Evolutionary conservation across 495 filamentous ascomycete species (phyloP).

Genomic region (Astrothelium subdiscretum): DNA sequence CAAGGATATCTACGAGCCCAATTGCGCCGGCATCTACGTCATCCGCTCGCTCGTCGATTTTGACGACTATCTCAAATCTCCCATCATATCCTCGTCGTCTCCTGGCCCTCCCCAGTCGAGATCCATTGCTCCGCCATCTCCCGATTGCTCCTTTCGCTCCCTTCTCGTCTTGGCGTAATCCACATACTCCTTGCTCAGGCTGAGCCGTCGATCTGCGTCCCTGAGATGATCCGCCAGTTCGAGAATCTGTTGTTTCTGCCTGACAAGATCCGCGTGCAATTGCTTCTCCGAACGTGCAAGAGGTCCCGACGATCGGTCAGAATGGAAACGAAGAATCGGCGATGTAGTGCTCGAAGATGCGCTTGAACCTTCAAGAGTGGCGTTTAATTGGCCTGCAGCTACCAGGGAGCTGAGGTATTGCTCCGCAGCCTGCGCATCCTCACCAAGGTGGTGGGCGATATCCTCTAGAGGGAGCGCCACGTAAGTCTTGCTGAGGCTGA

Average conservation of each 20-base stretch:
- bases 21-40: not conserved
- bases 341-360: not conserved
- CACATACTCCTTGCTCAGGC: slow-evolving; percentile 25
- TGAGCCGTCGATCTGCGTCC: slow-evolving; percentile 24
- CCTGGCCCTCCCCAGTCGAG: slow-evolving; percentile 7
- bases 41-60: too few species aligned
- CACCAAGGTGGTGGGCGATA: slow-evolving; percentile 19
- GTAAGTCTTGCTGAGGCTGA: slow-evolving; percentile 26
- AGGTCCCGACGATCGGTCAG: slow-evolving; percentile 8
- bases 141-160: slow-evolving; percentile 14
- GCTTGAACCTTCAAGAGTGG: slow-evolving; percentile 15
- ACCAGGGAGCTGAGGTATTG: slow-evolving; percentile 21
- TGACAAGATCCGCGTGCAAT: slow-evolving; percentile 20
- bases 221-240: slow-evolving; percentile 21
- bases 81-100: slow-evolving; percentile 30
- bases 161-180: slow-evolving; percentile 19
- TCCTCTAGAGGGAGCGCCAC: slow-evolving; percentile 24
- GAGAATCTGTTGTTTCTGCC: slow-evolving; percentile 22
- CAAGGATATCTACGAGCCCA: not conserved
- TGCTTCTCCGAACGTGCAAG: slow-evolving; percentile 20
- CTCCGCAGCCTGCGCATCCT: slow-evolving; percentile 11
- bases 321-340: slow-evolving; percentile 23
- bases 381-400: slow-evolving; percentile 18
- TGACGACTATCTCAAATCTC: slow-evolving; percentile 10
- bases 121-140: slow-evolving; percentile 22